Percentiles rank a stretch among this genome's conserved stretches.
Evolutionary conservation across 1,284 basidiomycete species (phyloP).

Genomic region (Athelia sp.): DNA sequence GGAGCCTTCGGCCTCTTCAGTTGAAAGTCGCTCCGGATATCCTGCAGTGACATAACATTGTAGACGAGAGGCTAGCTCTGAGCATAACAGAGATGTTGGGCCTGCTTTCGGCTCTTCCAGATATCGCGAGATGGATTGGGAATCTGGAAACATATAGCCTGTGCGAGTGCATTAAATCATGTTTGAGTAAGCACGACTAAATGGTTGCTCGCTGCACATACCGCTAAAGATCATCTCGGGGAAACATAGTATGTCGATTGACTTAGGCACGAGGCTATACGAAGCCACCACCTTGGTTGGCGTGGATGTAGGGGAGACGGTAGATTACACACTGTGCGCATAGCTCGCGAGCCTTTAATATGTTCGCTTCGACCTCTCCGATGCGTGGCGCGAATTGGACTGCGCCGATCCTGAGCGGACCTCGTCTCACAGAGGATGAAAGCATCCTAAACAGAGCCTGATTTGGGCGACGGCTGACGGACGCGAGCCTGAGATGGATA

Average conservation of each 20-base stretch:
- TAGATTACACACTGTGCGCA: constrained; percentile 52
- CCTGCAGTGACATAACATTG: constrained; percentile 79
- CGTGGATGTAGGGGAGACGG: too few relatives aligned
- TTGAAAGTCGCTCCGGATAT: constrained; percentile 64
- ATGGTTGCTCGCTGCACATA: too few relatives aligned
- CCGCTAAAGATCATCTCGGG: constrained; percentile 88
- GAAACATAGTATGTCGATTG: constrained; percentile 83
- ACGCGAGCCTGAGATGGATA: too few relatives aligned
- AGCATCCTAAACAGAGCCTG: too few relatives aligned
- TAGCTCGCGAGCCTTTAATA: constrained; percentile 55
- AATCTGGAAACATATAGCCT: constrained; percentile 82
- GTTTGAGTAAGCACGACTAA: too few relatives aligned
- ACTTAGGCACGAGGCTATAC: constrained; percentile 47
- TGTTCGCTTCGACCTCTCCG: constrained; percentile 68
- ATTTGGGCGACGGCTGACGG: too few relatives aligned
- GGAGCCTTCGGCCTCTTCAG: constrained; percentile 24
- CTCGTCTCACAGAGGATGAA: too few relatives aligned
- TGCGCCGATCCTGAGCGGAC: constrained; percentile 44
- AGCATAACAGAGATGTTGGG: constrained; percentile 67
- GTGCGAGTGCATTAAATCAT: too few relatives aligned
- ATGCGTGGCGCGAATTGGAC: constrained; percentile 60
- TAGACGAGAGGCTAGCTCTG: constrained; percentile 56
- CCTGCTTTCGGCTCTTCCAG: constrained; percentile 72
- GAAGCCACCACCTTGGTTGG: constrained; percentile 1
- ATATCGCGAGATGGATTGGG: constrained; percentile 63